These are phyloP conservation scores for Blastocystis sp. DNA, from an alignment of 352 stramenopile species.

Conservation along the genomic window DNA sequence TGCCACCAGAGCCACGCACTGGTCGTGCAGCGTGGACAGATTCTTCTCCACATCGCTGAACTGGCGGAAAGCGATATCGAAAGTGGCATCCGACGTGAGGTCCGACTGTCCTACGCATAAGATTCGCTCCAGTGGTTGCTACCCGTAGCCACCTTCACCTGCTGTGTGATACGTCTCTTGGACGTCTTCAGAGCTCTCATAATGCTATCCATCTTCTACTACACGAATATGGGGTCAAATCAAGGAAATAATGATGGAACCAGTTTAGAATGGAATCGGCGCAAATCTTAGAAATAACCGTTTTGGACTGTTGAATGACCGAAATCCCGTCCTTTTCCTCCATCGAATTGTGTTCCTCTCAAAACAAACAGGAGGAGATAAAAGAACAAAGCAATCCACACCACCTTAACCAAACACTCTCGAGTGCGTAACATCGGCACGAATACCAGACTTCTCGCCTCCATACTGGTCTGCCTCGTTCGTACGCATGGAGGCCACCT, in stretches of 20 bases:
- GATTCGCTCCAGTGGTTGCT: neutral
- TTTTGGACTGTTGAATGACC: neutral
- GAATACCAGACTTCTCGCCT: slow-evolving; percentile 84
- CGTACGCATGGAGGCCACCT: slow-evolving; percentile 81
- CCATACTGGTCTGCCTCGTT: slow-evolving; percentile 82
- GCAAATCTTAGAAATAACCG: neutral
- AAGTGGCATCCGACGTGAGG: slow-evolving; percentile 41
- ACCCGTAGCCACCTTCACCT: slow-evolving; percentile 60
- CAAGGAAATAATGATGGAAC: too few relatives aligned
- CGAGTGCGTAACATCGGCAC: slow-evolving; percentile 78
- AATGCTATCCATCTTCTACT: slow-evolving; percentile 48
- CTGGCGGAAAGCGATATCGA: slow-evolving; percentile 44
- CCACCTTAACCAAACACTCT: slow-evolving; percentile 13
- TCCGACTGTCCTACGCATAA: slow-evolving; percentile 69
- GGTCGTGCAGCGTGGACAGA: slow-evolving; percentile 15
- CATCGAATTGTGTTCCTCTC: neutral
- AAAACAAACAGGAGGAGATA: neutral
- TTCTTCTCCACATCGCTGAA: slow-evolving; percentile 64
- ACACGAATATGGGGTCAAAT: too few relatives aligned
- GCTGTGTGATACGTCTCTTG: slow-evolving; percentile 62
- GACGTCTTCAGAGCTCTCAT: slow-evolving; percentile 53
- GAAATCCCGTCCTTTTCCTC: neutral
- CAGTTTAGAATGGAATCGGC: too few relatives aligned
- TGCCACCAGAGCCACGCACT: slow-evolving; percentile 54
- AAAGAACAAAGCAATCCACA: slow-evolving; percentile 13